These are phyloP conservation scores for Russula emetica DNA, from an alignment of 768 basidiomycete genomes.

Conservation along the genomic window DNA sequence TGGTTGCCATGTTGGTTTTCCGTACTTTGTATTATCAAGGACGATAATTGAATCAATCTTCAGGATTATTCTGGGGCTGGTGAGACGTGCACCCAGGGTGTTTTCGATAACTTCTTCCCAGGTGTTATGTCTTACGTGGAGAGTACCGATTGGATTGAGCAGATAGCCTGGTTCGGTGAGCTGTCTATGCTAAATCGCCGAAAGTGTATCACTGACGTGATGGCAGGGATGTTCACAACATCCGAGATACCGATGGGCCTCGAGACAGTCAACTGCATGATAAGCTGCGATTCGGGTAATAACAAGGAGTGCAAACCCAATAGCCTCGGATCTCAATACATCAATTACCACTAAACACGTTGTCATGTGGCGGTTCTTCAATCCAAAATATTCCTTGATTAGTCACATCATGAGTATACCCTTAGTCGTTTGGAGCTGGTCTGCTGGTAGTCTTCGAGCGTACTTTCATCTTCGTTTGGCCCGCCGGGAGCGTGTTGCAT, in stretches of 20 bases:
- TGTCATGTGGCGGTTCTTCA: no score
- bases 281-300: not conserved
- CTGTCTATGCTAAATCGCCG: constrained; percentile 28
- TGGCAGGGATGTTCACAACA: constrained; percentile 49
- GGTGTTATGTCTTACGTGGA: constrained; percentile 40
- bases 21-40: not conserved
- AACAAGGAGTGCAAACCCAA: constrained; percentile 37
- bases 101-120: not conserved
- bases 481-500: constrained; percentile 7
- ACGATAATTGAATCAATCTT: not conserved
- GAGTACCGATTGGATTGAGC: constrained; percentile 38
- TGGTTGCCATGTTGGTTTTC: constrained; percentile 50
- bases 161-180: constrained; percentile 59
- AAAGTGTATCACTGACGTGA: not conserved
- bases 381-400: constrained; percentile 1
- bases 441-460: constrained; percentile 5
- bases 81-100: constrained; percentile 32
- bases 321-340: constrained; percentile 48
- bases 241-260: constrained; percentile 45
- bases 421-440: constrained; percentile 7
- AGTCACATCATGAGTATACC: not conserved
- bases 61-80: constrained; percentile 60
- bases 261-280: constrained; percentile 43
- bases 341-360: constrained; percentile 28
- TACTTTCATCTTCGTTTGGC: not conserved